A percentile compares a stretch with the other conserved stretches of the same genome.
Evolutionary conservation across 1,284 basidiomycete species (phyloP).

Genomic region (Austroboletus novae-zelandiae): DNA sequence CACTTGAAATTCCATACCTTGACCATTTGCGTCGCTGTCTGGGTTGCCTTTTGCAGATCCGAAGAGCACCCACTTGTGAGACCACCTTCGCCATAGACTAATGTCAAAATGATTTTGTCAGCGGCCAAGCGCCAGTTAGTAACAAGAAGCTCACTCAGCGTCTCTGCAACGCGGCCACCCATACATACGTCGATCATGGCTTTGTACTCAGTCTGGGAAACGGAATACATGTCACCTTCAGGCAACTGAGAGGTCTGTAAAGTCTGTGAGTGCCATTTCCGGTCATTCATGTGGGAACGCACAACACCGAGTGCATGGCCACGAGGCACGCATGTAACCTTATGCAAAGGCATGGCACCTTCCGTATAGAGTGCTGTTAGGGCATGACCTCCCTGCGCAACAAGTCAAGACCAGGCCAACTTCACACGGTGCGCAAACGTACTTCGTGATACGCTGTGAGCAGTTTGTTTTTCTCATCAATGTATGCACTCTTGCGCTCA

Average conservation of each 20-base stretch:
- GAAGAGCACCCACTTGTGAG: conserved; percentile 89
- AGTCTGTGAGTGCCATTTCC: conserved; percentile 12
- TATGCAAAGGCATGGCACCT: conserved; percentile 92
- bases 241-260: conserved; percentile 82
- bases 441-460: conserved; percentile 95
- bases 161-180: conserved; percentile 92
- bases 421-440: conserved; percentile 9
- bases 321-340: conserved; percentile 93
- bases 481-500: conserved; percentile 85
- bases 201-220: conserved; percentile 69
- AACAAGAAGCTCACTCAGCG: conserved; percentile 57
- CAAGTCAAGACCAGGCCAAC: conserved; percentile 11
- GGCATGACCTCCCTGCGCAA: conserved; percentile 80
- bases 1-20: conserved; percentile 49
- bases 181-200: conserved; percentile 87
- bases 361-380: conserved; percentile 88
- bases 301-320: conserved; percentile 89
- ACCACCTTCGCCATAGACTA: conserved; percentile 86
- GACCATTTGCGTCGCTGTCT: conserved; percentile 85
- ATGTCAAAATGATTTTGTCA: conserved; percentile 3
- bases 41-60: conserved; percentile 79
- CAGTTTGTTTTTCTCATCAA: conserved; percentile 80
- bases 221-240: conserved; percentile 75
- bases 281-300: conserved; percentile 32
- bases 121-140: background rate